Evolutionary conservation across 139 green algal species (phyloP).

Genomic region (Spirogloea muscicola): DNA sequence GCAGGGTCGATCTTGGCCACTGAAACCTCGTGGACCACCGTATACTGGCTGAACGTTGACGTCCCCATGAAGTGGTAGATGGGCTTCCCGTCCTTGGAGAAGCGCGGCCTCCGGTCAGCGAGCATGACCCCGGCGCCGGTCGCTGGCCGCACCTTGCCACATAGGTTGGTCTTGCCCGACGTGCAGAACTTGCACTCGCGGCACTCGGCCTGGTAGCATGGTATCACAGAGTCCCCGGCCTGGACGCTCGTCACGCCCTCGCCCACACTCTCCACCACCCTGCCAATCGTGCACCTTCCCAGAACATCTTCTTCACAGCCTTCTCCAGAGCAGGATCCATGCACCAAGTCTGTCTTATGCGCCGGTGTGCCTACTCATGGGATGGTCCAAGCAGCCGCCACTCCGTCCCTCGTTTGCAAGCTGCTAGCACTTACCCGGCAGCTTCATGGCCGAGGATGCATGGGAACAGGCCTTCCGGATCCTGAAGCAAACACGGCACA

Average conservation of each 20-base stretch:
- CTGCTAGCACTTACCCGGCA: constrained; percentile 22
- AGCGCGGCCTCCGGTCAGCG: constrained; percentile 72
- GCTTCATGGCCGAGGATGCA: constrained; percentile 97
- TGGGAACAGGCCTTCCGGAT: constrained; percentile 84
- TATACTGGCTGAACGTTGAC: constrained; percentile 97
- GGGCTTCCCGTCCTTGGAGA: constrained; percentile 76
- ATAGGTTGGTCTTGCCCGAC: constrained; percentile 88
- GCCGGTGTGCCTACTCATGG: background rate
- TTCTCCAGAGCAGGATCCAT: too few relatives aligned
- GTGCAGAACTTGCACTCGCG: constrained; percentile 93
- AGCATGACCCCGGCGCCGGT: constrained; percentile 87
- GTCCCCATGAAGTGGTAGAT: constrained; percentile 99
- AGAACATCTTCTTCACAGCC: too few relatives aligned
- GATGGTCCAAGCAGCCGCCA: too few relatives aligned
- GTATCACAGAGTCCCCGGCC: constrained; percentile 71
- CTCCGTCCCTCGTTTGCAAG: constrained; percentile 60
- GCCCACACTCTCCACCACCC: constrained; percentile 92
- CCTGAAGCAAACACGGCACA: constrained; percentile 19
- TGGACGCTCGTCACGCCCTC: constrained; percentile 58
- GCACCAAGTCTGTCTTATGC: background rate
- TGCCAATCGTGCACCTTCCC: too few relatives aligned
- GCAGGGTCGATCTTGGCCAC: constrained; percentile 53
- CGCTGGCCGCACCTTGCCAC: constrained; percentile 50
- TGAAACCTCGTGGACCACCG: constrained; percentile 84
- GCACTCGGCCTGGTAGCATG: constrained; percentile 47